These are phyloP conservation scores for Talaromyces funiculosus DNA, from an alignment of 2,329 filamentous ascomycete species.

Conservation along the genomic window DNA sequence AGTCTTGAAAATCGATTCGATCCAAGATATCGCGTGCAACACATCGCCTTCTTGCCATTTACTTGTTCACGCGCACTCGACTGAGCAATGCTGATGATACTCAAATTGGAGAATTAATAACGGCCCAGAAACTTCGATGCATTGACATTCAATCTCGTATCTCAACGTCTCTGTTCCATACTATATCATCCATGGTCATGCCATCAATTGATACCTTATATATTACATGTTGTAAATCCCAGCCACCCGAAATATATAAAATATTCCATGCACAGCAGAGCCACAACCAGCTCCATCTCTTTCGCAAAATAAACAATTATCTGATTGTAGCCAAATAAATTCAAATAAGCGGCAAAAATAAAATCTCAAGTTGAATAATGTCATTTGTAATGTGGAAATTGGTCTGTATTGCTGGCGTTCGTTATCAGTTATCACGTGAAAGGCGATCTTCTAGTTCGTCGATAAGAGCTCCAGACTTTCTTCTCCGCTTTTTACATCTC, in stretches of 20 bases:
- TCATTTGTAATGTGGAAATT: neutral
- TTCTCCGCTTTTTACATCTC: slow-evolving; percentile 16
- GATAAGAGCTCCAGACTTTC: slow-evolving; percentile 13
- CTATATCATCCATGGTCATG: too few species aligned
- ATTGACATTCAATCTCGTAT: too few species aligned
- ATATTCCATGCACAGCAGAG: neutral
- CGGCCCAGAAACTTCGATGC: too few species aligned
- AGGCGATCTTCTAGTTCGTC: slow-evolving; percentile 23
- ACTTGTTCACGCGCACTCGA: neutral
- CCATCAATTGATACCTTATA: neutral
- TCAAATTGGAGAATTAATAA: neutral
- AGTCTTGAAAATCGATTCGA: neutral
- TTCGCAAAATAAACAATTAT: too few species aligned
- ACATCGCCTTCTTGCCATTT: neutral
- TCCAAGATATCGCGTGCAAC: neutral
- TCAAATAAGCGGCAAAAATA: too few species aligned
- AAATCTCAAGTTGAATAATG: neutral
- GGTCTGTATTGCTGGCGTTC: neutral
- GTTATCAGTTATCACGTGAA: slow-evolving; percentile 26
- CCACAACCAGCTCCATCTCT: neutral
- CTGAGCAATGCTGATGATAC: neutral
- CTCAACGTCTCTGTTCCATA: too few species aligned
- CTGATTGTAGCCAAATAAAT: too few species aligned
- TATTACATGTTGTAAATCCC: neutral
- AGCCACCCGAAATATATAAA: neutral